Evolutionary conservation across 257 asterid species (phyloP), one percentile per base, ranked within the genome.

Genomic region (Coffea canephora): DNA sequence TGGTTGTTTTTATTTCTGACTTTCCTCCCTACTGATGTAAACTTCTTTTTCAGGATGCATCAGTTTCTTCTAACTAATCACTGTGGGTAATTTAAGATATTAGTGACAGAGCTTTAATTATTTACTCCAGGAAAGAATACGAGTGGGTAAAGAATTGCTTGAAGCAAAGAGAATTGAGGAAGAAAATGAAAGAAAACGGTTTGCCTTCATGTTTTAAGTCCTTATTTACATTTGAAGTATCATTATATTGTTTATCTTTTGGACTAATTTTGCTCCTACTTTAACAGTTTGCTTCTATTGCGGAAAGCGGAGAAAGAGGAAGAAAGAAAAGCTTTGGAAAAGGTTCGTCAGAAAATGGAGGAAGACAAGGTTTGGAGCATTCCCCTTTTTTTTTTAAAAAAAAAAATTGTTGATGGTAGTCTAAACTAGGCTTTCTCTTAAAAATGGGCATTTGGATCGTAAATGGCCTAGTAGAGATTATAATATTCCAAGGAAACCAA

Each of bases 101-200:
- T 69, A 45, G 65, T 80, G 45, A 84, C 76, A 69, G 77, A 49
- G 75, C 81, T 79, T 81, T 77, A 39, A 14, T 77, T 57, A 6
- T 71, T 48, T 72, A 62, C 86, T 86, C 77, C 95, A 96, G 99
- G 98, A 96, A 88, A 90, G 99, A 89, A 86, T 96, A 79, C 92
- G 97, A 77, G 71, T 85, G 27, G 98, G 98, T 49, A 94, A 85
- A 85, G 98, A 94, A 81, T 87, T 96, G 75, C 97, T 94, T 78
- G 99, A 94, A 89, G 98, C 98, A 57, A 96, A 96, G 89, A 92
- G 97, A 71, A 90, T 91, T 31, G 99, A 96, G 89, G 98, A 96
- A 85, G 99, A 90, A 11, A 96, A 96, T 87, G 99, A 96, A 90
- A 90, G 97, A 91, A 96, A 96, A 88, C 98, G 99, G 99, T 94